These are phyloP conservation scores for Calonectria leucothoes DNA, from an alignment of 2,329 filamentous ascomycete genomes.

Conservation along the genomic window DNA sequence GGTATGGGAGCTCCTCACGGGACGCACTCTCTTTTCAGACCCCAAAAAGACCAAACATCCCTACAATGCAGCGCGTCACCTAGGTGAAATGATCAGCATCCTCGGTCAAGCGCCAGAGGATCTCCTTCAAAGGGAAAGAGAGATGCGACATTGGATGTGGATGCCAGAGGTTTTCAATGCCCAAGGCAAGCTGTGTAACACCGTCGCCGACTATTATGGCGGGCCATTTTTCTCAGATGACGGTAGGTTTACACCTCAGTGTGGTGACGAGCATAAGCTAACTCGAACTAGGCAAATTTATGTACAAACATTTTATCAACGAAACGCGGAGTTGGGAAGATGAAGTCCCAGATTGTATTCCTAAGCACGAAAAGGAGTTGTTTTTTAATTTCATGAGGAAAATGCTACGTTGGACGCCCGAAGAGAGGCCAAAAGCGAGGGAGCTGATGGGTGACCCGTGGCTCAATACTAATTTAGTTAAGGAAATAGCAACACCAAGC, in stretches of 20 bases:
- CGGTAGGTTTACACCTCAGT: slow-evolving; percentile 13
- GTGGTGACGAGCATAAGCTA: neutral
- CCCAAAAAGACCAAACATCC: slow-evolving; percentile 19
- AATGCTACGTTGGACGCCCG: slow-evolving; percentile 41
- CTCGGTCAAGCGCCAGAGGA: slow-evolving; percentile 33
- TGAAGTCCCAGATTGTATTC: slow-evolving; percentile 28
- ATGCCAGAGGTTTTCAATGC: slow-evolving; percentile 25
- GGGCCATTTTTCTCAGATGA: slow-evolving; percentile 36
- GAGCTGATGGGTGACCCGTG: slow-evolving; percentile 40
- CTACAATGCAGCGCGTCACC: slow-evolving; percentile 35
- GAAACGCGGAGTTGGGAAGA: slow-evolving; percentile 15
- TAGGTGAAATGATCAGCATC: slow-evolving; percentile 39
- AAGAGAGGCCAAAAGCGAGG: slow-evolving; percentile 37
- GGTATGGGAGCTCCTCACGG: slow-evolving; percentile 42
- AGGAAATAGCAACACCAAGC: neutral
- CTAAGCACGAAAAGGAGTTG: slow-evolving; percentile 26
- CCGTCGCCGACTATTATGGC: slow-evolving; percentile 31
- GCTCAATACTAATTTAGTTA: slow-evolving; percentile 25
- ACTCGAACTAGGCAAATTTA: slow-evolving; percentile 24
- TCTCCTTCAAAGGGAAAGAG: slow-evolving; percentile 31
- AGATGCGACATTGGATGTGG: slow-evolving; percentile 33
- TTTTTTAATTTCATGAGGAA: slow-evolving; percentile 37
- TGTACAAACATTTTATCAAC: slow-evolving; percentile 26
- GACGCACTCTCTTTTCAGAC: slow-evolving; percentile 31
- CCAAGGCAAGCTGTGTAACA: slow-evolving; percentile 26